phyloP scores from a whole-genome alignment of 2,329 filamentous ascomycete genomes.

The Cladorrhinum sp. region DNA sequence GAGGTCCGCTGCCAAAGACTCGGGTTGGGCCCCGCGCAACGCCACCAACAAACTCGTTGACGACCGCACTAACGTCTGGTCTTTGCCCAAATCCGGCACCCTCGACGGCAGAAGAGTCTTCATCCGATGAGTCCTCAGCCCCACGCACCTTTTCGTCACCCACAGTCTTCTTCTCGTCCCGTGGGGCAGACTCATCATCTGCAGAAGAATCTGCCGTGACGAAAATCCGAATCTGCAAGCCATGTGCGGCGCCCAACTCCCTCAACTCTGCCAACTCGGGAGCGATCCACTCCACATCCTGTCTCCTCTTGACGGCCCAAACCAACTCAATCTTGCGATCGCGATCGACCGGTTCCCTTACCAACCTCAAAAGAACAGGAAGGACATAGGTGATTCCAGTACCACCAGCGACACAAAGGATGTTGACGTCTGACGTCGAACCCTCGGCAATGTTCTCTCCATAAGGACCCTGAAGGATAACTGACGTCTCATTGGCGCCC shows the following conservation, averaged over 20 bases:
- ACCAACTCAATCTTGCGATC: constrained; percentile 56
- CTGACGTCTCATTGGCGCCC: constrained; percentile 41
- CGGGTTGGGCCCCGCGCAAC: constrained; percentile 49
- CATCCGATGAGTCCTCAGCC: constrained; percentile 7
- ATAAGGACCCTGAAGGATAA: constrained; percentile 63
- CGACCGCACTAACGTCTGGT: constrained; percentile 45
- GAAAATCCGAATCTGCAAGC: constrained; percentile 54
- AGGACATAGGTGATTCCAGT: constrained; percentile 58
- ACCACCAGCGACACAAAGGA: constrained; percentile 55
- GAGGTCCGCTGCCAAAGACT: constrained; percentile 60
- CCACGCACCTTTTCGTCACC: constrained; percentile 23
- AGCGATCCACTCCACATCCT: constrained; percentile 57
- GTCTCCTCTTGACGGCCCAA: constrained; percentile 58
- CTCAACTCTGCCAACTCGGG: constrained; percentile 52
- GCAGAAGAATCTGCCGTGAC: constrained; percentile 50
- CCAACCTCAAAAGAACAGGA: constrained; percentile 45
- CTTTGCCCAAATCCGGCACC: constrained; percentile 26
- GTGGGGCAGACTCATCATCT: constrained; percentile 17
- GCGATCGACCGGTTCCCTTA: constrained; percentile 29
- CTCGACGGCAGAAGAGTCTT: not conserved
- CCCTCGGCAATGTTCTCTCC: constrained; percentile 49
- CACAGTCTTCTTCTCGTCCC: constrained; percentile 21
- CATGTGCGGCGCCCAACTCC: constrained; percentile 33
- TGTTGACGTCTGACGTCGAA: constrained; percentile 41
- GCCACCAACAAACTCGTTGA: constrained; percentile 47